Base-by-base conservation (phyloP, 2,329 filamentous ascomycete genomes). In the Ophiostoma himal-ulmi region DNA sequence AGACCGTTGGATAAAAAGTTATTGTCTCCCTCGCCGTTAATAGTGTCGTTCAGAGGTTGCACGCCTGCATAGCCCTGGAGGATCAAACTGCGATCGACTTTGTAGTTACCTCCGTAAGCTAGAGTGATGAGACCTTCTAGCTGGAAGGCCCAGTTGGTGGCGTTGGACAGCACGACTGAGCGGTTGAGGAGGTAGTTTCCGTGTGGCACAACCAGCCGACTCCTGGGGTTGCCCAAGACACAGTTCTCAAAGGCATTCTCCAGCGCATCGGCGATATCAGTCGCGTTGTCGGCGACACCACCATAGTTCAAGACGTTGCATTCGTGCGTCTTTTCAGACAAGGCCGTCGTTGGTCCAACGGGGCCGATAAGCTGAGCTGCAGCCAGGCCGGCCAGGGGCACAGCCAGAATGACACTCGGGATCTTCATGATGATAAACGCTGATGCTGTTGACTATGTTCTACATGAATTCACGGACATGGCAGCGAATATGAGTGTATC, bases 11-110 rank as follows among this genome's bases (percentile, higher is more conserved):
- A 64, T 66, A 78, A 69, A 54, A 78, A 78, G 62, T 75, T 70
- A 36, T 72, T 60, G 70, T 78, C 77, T 70, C 77, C 77, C 73
- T 78, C 77, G 64, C 77, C 77, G 72, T 78, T 77, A 69, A 78
- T 77, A 4, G 77, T 77, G 17, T 67, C 71, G 71, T 78, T 78
- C 41, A 78, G 71, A 2, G 74, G 64, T 11, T 77, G 72, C 26
- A 72, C 73, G 4, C 76, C 77, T 5, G 76, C 77, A 70, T 70
- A 75, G 2, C 77, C 77, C 52, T 77, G 73, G 70, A 78, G 74
- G 41, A 78, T 74, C 67, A 76, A 73, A 73, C 73, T 73, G 75
- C 77, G 75, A 13, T 74, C 73, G 68, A 78, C 75, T 6, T 71
- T 71, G 75, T 75, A 78, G 48, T 77, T 75, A 1, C 76, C 74